These are phyloP conservation scores for Gonapodya prolifera DNA, from an alignment of 192 early-diverging fungal species.

Conservation along the genomic window DNA sequence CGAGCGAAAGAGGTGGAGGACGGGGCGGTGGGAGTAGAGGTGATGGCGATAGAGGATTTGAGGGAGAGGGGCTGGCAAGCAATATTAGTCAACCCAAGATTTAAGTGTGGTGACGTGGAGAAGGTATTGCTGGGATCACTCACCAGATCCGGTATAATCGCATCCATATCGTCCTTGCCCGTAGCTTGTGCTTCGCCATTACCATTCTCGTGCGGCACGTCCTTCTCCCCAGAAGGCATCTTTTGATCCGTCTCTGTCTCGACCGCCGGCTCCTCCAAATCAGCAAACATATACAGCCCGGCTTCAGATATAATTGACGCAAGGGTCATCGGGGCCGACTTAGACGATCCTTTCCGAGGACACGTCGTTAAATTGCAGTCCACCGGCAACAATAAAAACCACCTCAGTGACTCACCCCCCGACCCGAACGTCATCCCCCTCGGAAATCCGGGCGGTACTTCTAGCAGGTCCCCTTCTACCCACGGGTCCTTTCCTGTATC, in stretches of 20 bases:
- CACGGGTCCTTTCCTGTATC: constrained; percentile 20
- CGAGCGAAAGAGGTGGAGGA: constrained; percentile 3
- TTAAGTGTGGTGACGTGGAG: neutral
- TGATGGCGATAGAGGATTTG: neutral
- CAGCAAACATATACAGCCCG: too few relatives aligned
- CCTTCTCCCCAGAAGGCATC: too few relatives aligned
- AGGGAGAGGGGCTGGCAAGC: neutral
- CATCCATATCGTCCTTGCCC: too few relatives aligned
- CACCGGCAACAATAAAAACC: constrained; percentile 46
- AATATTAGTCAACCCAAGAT: neutral
- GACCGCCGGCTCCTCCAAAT: too few relatives aligned
- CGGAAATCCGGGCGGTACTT: constrained; percentile 17
- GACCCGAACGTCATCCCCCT: constrained; percentile 18
- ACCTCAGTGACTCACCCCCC: constrained; percentile 40
- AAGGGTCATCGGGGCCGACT: too few relatives aligned
- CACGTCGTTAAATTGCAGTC: neutral
- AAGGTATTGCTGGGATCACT: too few relatives aligned
- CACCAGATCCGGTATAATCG: too few relatives aligned
- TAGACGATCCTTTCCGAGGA: too few relatives aligned
- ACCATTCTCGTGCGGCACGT: too few relatives aligned
- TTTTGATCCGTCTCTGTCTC: too few relatives aligned
- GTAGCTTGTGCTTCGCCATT: too few relatives aligned
- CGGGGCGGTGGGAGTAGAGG: neutral
- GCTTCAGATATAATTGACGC: too few relatives aligned
- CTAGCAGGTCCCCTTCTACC: constrained; percentile 14